Evolutionary conservation across 1,284 basidiomycete genomes (phyloP).

Genomic region (Erythrobasidium hasegawianum): DNA sequence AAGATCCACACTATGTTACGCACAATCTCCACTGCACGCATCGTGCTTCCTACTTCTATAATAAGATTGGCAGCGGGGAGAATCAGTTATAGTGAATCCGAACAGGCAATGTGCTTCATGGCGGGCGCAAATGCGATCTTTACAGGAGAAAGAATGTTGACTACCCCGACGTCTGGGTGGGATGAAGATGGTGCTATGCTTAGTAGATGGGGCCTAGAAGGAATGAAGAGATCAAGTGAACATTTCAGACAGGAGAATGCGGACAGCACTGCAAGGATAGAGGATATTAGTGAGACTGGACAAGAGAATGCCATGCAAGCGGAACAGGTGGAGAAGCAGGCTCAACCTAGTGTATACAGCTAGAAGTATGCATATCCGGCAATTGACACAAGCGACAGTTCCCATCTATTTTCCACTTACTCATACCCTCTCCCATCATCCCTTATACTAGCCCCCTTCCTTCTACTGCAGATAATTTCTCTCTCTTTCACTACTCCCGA

Average conservation of each 20-base stretch:
- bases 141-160: constrained; percentile 95
- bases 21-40: constrained; percentile 90
- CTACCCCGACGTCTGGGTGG: constrained; percentile 65
- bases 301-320: neutral
- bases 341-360: neutral
- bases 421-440: no score
- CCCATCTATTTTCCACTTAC: no score
- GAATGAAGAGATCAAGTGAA: constrained; percentile 67
- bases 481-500: no score
- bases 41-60: constrained; percentile 86
- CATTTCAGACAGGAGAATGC: constrained; percentile 18
- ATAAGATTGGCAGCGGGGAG: constrained; percentile 92
- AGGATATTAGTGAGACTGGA: neutral
- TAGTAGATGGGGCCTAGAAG: constrained; percentile 82
- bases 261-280: neutral
- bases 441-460: no score
- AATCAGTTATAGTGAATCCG: constrained; percentile 81
- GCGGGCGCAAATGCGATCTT: constrained; percentile 98
- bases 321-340: neutral
- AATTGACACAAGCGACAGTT: no score
- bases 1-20: constrained; percentile 78
- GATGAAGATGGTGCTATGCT: constrained; percentile 89
- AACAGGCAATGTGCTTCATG: constrained; percentile 98
- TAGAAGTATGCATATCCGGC: no score
- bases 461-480: no score